Conservation (phyloP, 768 basidiomycete species). For the Sarcodon sp. region DNA sequence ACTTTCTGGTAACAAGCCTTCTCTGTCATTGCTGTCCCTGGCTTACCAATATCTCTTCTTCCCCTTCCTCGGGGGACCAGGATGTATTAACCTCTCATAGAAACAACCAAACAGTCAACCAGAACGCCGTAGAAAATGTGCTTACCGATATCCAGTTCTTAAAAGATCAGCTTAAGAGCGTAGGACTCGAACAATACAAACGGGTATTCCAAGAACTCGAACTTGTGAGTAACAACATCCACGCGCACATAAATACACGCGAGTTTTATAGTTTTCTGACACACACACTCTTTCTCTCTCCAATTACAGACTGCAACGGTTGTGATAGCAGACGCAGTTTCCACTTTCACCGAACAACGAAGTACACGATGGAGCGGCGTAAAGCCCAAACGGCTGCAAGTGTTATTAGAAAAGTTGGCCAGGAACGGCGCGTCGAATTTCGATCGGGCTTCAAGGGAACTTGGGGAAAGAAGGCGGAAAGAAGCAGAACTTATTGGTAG, state of each 20-base stretch:
- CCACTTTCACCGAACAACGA: slow-evolving; percentile 72
- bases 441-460: slow-evolving; percentile 45
- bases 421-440: slow-evolving; percentile 52
- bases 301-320: slow-evolving; percentile 52
- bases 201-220: slow-evolving; percentile 72
- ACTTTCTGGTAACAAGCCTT: slow-evolving; percentile 59
- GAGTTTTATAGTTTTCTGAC: background rate
- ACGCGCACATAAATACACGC: background rate
- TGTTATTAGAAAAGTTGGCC: slow-evolving; percentile 69
- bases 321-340: slow-evolving; percentile 57
- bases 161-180: slow-evolving; percentile 71
- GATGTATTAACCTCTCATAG: slow-evolving; percentile 59
- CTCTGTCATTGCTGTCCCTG: background rate
- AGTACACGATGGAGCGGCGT: slow-evolving; percentile 54
- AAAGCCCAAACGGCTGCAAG: slow-evolving; percentile 59
- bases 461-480: slow-evolving; percentile 58
- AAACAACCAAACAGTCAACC: slow-evolving; percentile 70
- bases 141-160: slow-evolving; percentile 80
- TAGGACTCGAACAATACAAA: slow-evolving; percentile 58
- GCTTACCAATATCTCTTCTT: background rate
- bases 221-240: slow-evolving; percentile 49
- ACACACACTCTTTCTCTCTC: background rate
- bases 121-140: slow-evolving; percentile 80
- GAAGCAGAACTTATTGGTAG: slow-evolving; percentile 72
- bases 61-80: slow-evolving; percentile 22